Evolutionary conservation across 768 basidiomycete genomes (phyloP).

Genomic region (Termitomyces heimii): DNA sequence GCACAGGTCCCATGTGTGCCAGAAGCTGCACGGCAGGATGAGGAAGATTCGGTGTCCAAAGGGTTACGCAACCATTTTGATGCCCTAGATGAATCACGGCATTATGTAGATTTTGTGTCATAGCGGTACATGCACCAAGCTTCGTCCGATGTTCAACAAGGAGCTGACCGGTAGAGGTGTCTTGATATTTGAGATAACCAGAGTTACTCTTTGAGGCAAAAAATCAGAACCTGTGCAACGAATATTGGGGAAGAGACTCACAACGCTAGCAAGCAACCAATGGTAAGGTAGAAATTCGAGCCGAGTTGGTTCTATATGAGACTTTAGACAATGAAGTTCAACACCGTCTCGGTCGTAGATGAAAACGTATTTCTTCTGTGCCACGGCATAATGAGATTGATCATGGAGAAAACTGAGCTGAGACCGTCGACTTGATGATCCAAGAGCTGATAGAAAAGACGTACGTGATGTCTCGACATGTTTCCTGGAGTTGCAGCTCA

Average conservation of each 20-base stretch:
- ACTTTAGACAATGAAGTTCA: conserved; percentile 80
- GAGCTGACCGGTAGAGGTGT: conserved; percentile 88
- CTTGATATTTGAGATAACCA: conserved; percentile 94
- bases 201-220: conserved; percentile 58
- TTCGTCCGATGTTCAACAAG: conserved; percentile 87
- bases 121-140: conserved; percentile 75
- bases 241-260: conserved; percentile 31
- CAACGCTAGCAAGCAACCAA: conserved; percentile 84
- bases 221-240: background rate
- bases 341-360: conserved; percentile 94
- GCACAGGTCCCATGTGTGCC: conserved; percentile 85
- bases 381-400: conserved; percentile 89
- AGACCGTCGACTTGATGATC: background rate
- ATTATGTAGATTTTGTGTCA: conserved; percentile 90
- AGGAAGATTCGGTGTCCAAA: conserved; percentile 94
- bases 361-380: conserved; percentile 93
- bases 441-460: conserved; percentile 19
- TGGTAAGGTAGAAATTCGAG: conserved; percentile 95
- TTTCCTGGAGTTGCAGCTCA: conserved; percentile 87
- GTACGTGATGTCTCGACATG: conserved; percentile 87
- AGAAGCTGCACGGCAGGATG: conserved; percentile 89
- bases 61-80: conserved; percentile 89
- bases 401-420: conserved; percentile 78
- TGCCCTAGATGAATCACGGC: conserved; percentile 95
- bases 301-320: conserved; percentile 83